Evolutionary conservation across 2,329 filamentous ascomycete genomes (phyloP), one percentile per base, ranked within the genome.

Genomic region (Hansfordia pulvinata): DNA sequence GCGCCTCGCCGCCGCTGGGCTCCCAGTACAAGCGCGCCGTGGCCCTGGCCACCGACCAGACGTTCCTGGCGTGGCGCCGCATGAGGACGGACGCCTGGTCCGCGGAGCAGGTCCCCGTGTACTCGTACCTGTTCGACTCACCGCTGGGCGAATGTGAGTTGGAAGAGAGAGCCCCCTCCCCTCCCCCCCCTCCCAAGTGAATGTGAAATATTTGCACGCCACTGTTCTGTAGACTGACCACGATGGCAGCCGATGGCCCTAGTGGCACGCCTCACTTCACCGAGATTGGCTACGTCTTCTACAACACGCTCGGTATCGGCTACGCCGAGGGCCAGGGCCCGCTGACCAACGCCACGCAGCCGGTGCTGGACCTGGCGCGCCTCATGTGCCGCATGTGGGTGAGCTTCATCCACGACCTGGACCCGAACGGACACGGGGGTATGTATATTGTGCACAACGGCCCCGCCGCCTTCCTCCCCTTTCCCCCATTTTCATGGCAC

Each of bases 41-140:
- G 3, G 64, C 69, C 3, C 67, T 55, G 34, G 45, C 46, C 8
- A 70, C 71, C 18, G 72, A 77, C 45, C 49, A 52, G 4, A 42
- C 50, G 23, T 66, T 76, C 50, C 64, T 69, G 28, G 64, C 61
- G 3, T 59, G 61, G 17, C 58, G 70, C 3, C 58, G 73, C 3
- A 52, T 58, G 15, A 57, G 65, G 3, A 64, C 61, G 30, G 50
- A 69, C 36, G 53, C 52, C 2, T 72, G 64, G 61, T 52, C 64
- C 10, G 48, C 50, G 6, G 45, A 53, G 18, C 49, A 52, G 10
- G 39, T 68, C 2, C 52, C 62, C 11, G 64, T 65, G 6, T 76
- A 70, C 51, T 65, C 62, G 25, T 28, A 28, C 26, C 38, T 18
- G 39, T 35, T 26, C 3, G 17, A 22, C 1, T 14, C 25, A n/a